These are phyloP conservation scores for Boletus sp. DNA, from an alignment of 1,284 basidiomycete genomes.

Conservation along the genomic window DNA sequence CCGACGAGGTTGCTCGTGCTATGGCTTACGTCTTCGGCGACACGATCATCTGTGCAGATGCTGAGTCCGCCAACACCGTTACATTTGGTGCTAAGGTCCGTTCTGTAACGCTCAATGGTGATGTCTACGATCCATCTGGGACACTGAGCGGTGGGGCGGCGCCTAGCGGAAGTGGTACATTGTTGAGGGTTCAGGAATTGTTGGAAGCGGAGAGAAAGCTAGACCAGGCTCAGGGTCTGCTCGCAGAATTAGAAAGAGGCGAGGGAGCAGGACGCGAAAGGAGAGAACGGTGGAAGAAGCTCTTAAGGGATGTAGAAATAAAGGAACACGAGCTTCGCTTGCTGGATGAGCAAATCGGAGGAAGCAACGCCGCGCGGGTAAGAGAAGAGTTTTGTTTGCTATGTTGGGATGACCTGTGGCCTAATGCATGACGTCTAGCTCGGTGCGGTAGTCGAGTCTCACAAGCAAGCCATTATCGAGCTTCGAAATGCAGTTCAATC, in stretches of 20 bases:
- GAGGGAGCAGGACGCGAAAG: constrained; percentile 52
- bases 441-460: constrained; percentile 73
- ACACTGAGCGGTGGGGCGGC: constrained; percentile 91
- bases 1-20: constrained; percentile 81
- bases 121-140: constrained; percentile 95
- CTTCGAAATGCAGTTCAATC: constrained; percentile 63
- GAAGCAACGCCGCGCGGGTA: constrained; percentile 87
- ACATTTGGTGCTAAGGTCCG: constrained; percentile 78
- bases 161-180: constrained; percentile 69
- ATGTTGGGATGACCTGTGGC: background rate
- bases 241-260: constrained; percentile 58
- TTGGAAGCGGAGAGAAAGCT: constrained; percentile 56
- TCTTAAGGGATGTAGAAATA: constrained; percentile 77
- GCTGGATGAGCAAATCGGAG: constrained; percentile 81
- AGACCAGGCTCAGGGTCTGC: constrained; percentile 46
- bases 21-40: constrained; percentile 95
- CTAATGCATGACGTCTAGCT: constrained; percentile 50
- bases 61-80: constrained; percentile 83
- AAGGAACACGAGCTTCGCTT: constrained; percentile 85
- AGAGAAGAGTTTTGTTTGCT: constrained; percentile 23
- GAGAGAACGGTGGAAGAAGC: constrained; percentile 68
- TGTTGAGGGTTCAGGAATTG: constrained; percentile 86
- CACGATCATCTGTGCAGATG: constrained; percentile 89
- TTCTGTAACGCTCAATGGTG: constrained; percentile 92
- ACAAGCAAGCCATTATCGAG: constrained; percentile 65